Evolutionary conservation across 2,329 filamentous ascomycete genomes (phyloP).

Genomic region (Cylindrodendrum hubeiense): DNA sequence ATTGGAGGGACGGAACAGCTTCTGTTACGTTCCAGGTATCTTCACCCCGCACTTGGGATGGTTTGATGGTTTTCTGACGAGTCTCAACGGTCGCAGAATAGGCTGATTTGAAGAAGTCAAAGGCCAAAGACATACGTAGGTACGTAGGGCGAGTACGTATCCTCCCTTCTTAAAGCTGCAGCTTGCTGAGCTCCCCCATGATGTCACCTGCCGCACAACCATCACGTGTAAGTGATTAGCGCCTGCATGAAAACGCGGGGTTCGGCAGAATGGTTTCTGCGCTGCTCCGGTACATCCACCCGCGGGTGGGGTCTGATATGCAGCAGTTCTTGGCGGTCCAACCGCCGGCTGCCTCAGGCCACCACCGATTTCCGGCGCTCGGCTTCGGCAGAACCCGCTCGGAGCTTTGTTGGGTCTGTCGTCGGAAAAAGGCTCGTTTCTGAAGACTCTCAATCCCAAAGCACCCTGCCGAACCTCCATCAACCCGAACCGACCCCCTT

Average conservation of each 20-base stretch:
- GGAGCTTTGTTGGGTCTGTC: constrained; percentile 44
- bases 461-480: constrained; percentile 46
- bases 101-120: constrained; percentile 34
- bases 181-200: constrained; percentile 43
- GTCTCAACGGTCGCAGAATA: constrained; percentile 31
- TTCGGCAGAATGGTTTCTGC: constrained; percentile 39
- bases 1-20: constrained; percentile 47
- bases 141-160: constrained; percentile 40
- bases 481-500: constrained; percentile 52
- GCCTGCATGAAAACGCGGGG: constrained; percentile 43
- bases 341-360: constrained; percentile 46
- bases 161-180: constrained; percentile 46
- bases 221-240: constrained; percentile 44
- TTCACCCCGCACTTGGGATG: constrained; percentile 43
- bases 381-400: constrained; percentile 53
- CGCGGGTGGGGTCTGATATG: neutral
- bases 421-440: constrained; percentile 57
- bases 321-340: neutral
- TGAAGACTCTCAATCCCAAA: constrained; percentile 50
- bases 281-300: constrained; percentile 11
- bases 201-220: constrained; percentile 38
- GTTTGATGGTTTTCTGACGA: constrained; percentile 28
- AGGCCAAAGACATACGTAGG: constrained; percentile 6
- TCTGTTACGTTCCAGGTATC: constrained; percentile 39
- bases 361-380: constrained; percentile 34